These are phyloP conservation scores for Salvia sclarea DNA, from an alignment of 305 asterid species.

Conservation along the genomic window DNA sequence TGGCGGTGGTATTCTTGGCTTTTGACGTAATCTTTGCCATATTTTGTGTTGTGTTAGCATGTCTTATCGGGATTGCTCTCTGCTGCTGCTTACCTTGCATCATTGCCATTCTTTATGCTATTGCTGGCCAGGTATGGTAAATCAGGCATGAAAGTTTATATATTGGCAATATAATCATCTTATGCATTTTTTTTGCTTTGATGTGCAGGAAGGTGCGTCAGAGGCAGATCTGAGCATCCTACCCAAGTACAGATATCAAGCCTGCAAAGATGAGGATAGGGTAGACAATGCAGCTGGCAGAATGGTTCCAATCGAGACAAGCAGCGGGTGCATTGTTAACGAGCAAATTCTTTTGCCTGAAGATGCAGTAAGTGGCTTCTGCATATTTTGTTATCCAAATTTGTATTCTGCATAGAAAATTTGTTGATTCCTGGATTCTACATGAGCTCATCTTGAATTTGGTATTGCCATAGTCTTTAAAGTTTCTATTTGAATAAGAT, in stretches of 20 bases:
- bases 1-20: conserved; percentile 93
- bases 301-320: conserved; percentile 76
- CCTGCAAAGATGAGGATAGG: conserved; percentile 60
- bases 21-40: conserved; percentile 95
- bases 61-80: conserved; percentile 84
- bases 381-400: neutral
- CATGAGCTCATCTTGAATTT: conserved; percentile 9
- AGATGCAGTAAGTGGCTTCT: conserved; percentile 77
- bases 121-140: conserved; percentile 82
- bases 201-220: conserved; percentile 92
- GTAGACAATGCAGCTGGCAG: conserved; percentile 60
- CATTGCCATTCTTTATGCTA: conserved; percentile 92
- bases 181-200: conserved; percentile 13
- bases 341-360: conserved; percentile 78
- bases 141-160: neutral
- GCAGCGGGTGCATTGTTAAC: conserved; percentile 55
- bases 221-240: conserved; percentile 89
- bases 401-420: neutral
- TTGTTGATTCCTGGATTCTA: neutral
- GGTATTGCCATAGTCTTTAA: neutral
- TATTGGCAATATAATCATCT: conserved; percentile 9
- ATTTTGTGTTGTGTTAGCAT: conserved; percentile 89
- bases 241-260: conserved; percentile 73
- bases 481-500: neutral
- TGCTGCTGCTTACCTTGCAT: conserved; percentile 99